Percentiles rank a stretch among this genome's conserved stretches.
Conservation (phyloP, 768 basidiomycete genomes). For the Podaxis rugospora region DNA sequence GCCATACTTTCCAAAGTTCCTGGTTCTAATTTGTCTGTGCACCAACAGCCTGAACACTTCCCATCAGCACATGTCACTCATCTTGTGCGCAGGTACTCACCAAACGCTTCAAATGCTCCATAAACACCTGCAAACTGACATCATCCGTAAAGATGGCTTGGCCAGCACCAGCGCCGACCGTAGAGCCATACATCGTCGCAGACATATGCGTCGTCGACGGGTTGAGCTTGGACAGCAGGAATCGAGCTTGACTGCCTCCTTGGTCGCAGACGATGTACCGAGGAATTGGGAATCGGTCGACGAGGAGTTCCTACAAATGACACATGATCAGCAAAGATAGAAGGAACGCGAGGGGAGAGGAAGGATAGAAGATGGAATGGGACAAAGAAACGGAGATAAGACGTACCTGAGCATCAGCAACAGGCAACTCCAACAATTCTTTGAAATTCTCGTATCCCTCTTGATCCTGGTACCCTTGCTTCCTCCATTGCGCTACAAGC, state of each 20-base stretch:
- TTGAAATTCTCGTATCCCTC: conserved; percentile 99
- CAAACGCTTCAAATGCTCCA: conserved; percentile 94
- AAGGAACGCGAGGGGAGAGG: neutral
- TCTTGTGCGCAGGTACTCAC: conserved; percentile 37
- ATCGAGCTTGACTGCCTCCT: conserved; percentile 96
- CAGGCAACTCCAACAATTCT: conserved; percentile 82
- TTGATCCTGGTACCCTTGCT: conserved; percentile 97
- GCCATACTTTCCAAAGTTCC: neutral
- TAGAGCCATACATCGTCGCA: conserved; percentile 82
- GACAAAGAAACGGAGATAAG: neutral
- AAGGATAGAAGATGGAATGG: neutral
- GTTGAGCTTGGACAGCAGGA: conserved; percentile 93
- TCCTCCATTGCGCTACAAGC: conserved; percentile 95
- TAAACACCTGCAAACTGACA: conserved; percentile 95
- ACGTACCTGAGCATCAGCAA: conserved; percentile 81
- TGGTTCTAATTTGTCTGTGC: conserved; percentile 24
- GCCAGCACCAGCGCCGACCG: conserved; percentile 60
- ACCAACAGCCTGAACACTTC: conserved; percentile 22
- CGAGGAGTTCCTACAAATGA: conserved; percentile 72
- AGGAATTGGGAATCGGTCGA: conserved; percentile 95
- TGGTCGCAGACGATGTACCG: conserved; percentile 98
- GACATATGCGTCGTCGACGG: conserved; percentile 98
- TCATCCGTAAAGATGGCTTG: conserved; percentile 99
- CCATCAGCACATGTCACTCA: neutral
- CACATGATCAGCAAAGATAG: neutral